These are phyloP conservation scores for Hyaloperonospora brassicae DNA, from an alignment of 352 stramenopile species.

Conservation along the genomic window DNA sequence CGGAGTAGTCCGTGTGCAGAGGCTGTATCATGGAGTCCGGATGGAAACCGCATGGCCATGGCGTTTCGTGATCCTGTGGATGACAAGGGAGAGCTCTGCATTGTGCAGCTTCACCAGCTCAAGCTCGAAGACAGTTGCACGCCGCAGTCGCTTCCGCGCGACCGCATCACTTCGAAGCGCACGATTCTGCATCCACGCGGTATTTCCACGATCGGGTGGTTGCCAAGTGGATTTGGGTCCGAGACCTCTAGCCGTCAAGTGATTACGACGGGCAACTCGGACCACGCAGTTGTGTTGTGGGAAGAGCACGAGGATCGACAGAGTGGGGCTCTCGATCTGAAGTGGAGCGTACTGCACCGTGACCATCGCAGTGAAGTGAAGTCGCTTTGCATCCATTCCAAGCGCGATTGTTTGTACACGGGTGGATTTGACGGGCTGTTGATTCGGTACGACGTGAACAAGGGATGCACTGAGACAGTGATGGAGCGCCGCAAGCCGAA, in stretches of 20 bases:
- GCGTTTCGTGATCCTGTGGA: constrained; percentile 65
- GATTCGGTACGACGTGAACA: constrained; percentile 64
- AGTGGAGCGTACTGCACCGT: constrained; percentile 59
- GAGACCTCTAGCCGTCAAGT: constrained; percentile 40
- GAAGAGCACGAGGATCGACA: constrained; percentile 41
- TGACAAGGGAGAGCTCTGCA: constrained; percentile 62
- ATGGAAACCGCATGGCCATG: constrained; percentile 68
- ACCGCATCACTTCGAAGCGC: constrained; percentile 52
- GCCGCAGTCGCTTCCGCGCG: constrained; percentile 38
- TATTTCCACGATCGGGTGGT: constrained; percentile 64
- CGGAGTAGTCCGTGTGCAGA: constrained; percentile 56
- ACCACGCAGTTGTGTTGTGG: constrained; percentile 74
- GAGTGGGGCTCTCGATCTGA: constrained; percentile 35
- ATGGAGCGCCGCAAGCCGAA: constrained; percentile 67
- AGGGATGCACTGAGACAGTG: constrained; percentile 27
- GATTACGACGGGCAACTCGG: constrained; percentile 58
- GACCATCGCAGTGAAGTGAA: constrained; percentile 74
- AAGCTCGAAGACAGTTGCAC: constrained; percentile 36
- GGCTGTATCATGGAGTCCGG: constrained; percentile 66
- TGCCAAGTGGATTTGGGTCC: constrained; percentile 43
- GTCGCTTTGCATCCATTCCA: constrained; percentile 70
- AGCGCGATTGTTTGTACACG: constrained; percentile 54
- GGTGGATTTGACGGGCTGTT: constrained; percentile 65
- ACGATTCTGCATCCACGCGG: constrained; percentile 54
- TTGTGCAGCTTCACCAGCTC: constrained; percentile 63